These are phyloP conservation scores for Amoebophrya sp. DNA, from an alignment of 169 alveolate species.

Conservation along the genomic window DNA sequence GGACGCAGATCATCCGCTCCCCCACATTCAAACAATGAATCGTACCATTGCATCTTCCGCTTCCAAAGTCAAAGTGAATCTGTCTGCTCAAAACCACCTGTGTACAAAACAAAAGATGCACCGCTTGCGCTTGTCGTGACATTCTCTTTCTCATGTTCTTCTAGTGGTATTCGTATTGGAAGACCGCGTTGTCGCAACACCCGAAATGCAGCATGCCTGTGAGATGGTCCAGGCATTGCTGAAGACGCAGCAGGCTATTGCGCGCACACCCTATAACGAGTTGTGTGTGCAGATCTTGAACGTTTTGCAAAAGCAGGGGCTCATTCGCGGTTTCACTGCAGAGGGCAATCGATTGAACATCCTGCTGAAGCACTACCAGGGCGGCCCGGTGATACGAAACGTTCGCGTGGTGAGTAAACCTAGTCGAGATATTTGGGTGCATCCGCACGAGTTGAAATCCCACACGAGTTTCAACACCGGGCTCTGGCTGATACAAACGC, in stretches of 20 bases:
- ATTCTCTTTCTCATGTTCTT: too few relatives aligned
- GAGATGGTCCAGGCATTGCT: constrained; percentile 76
- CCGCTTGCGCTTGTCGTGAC: too few relatives aligned
- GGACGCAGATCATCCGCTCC: too few relatives aligned
- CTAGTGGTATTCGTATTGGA: too few relatives aligned
- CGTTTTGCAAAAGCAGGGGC: constrained; percentile 69
- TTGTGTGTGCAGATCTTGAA: constrained; percentile 69
- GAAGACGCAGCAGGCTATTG: constrained; percentile 66
- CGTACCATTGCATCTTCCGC: too few relatives aligned
- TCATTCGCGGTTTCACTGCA: constrained; percentile 68
- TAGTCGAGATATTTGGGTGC: constrained; percentile 76
- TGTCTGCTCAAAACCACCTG: too few relatives aligned
- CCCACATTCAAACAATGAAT: too few relatives aligned
- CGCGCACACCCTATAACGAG: constrained; percentile 66
- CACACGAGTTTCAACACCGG: constrained; percentile 76
- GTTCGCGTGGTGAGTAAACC: constrained; percentile 79
- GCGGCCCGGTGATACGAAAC: constrained; percentile 66
- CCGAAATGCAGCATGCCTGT: constrained; percentile 77
- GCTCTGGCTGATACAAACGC: constrained; percentile 74
- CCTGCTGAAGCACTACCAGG: constrained; percentile 70
- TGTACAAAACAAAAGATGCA: too few relatives aligned
- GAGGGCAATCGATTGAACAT: constrained; percentile 71
- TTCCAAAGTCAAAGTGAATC: too few relatives aligned
- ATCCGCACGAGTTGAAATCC: constrained; percentile 70
- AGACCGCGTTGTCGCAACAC: too few relatives aligned